phyloP scores from a whole-genome alignment of 345 rosid genomes.

The Populus simonii region DNA sequence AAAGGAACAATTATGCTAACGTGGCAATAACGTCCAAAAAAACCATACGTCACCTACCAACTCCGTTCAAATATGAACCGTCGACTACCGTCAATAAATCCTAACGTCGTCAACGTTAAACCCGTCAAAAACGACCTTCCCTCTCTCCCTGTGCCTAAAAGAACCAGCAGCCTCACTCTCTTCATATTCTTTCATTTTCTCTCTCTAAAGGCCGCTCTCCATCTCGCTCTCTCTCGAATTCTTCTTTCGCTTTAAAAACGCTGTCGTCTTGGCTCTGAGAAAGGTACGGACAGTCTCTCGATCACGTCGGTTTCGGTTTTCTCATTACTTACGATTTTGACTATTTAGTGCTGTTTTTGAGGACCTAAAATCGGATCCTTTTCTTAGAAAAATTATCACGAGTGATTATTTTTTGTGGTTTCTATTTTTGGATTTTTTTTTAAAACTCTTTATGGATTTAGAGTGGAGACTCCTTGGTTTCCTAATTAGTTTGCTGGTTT shows the following conservation, averaged over 20 bases:
- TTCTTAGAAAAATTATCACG: background rate
- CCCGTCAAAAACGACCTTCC: conserved; percentile 57
- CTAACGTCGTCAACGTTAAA: conserved; percentile 42
- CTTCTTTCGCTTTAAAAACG: conserved; percentile 5
- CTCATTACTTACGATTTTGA: conserved; percentile 11
- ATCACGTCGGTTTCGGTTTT: conserved; percentile 12
- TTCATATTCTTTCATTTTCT: background rate
- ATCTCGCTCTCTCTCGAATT: background rate
- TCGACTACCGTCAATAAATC: background rate
- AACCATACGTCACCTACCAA: conserved; percentile 4
- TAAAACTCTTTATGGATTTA: conserved; percentile 7
- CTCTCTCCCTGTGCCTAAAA: conserved; percentile 12
- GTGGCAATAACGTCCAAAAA: conserved; percentile 15
- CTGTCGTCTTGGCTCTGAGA: conserved; percentile 11
- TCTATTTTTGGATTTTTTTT: conserved; percentile 34
- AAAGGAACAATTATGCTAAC: background rate
- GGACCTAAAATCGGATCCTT: conserved; percentile 60
- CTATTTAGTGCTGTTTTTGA: conserved; percentile 18
- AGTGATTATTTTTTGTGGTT: conserved; percentile 17
- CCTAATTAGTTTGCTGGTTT: conserved; percentile 36
- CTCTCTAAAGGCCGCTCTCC: conserved; percentile 4
- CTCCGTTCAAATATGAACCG: conserved; percentile 30
- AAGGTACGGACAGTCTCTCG: conserved; percentile 13
- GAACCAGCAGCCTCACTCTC: conserved; percentile 19
- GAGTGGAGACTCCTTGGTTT: conserved; percentile 31